phyloP scores from a whole-genome alignment of 2,329 filamentous ascomycete species.

The Alternaria angustiovoidea region DNA sequence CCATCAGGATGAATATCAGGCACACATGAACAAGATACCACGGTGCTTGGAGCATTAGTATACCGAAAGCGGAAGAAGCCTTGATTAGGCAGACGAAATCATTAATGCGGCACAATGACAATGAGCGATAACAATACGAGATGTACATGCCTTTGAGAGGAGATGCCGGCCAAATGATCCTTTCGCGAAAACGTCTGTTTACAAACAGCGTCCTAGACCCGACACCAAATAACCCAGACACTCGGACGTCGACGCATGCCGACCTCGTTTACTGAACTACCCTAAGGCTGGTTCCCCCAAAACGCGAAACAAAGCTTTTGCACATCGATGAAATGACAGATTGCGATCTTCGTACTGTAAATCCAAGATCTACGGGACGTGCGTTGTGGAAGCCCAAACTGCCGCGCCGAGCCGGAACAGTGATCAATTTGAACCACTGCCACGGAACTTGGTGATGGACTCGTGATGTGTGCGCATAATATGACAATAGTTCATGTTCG shows the following conservation, averaged over 20 bases:
- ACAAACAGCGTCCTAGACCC: background rate
- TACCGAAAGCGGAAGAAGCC: background rate
- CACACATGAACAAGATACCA: background rate
- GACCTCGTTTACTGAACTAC: background rate
- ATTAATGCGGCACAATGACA: background rate
- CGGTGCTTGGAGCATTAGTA: background rate
- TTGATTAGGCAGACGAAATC: background rate
- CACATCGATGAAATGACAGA: background rate
- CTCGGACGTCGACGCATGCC: background rate
- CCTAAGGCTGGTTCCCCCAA: background rate
- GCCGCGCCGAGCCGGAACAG: constrained; percentile 2
- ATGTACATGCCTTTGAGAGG: too few relatives aligned
- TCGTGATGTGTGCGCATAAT: constrained; percentile 2
- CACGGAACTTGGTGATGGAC: background rate
- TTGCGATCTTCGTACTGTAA: background rate
- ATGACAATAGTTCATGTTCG: background rate
- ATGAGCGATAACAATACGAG: too few relatives aligned
- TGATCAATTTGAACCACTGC: constrained; percentile 3
- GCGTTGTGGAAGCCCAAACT: constrained; percentile 1
- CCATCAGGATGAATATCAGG: background rate
- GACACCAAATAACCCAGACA: background rate
- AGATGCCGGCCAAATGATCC: background rate
- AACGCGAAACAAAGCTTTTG: constrained; percentile 2
- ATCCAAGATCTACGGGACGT: constrained; percentile 1
- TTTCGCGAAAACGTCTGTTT: background rate